Percentiles rank a stretch among this genome's conserved stretches.
phyloP scores from a whole-genome alignment of 768 basidiomycete genomes.

The Agaricus blazei region DNA sequence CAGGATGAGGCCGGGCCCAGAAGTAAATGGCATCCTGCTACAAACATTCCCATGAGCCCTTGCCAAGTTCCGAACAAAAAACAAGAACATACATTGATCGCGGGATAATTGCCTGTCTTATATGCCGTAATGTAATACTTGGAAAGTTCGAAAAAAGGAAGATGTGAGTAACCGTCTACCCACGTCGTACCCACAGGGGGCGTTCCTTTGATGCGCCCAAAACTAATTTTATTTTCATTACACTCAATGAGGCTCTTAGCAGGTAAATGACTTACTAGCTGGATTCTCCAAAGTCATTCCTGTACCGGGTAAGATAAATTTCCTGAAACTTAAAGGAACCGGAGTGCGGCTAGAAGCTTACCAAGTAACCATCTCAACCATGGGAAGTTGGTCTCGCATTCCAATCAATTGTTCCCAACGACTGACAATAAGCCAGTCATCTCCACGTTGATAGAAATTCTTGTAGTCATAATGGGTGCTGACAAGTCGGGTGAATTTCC shows the following conservation, averaged over 20 bases:
- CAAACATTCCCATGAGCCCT: background rate
- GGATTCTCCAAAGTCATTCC: constrained; percentile 78
- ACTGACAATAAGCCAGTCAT: constrained; percentile 61
- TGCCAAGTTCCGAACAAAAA: constrained; percentile 16
- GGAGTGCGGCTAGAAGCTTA: constrained; percentile 14
- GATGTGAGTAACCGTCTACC: constrained; percentile 38
- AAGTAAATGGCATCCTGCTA: constrained; percentile 45
- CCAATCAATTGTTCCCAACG: constrained; percentile 69
- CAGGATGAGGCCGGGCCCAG: constrained; percentile 65
- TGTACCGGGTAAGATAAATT: constrained; percentile 12
- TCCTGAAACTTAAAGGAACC: background rate
- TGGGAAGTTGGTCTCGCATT: constrained; percentile 46
- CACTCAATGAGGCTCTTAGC: background rate
- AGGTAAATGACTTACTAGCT: constrained; percentile 42
- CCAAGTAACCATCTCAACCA: constrained; percentile 73
- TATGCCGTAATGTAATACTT: constrained; percentile 63
- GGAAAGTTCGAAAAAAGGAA: constrained; percentile 57
- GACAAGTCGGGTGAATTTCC: constrained; percentile 15
- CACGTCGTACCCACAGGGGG: constrained; percentile 41
- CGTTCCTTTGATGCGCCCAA: constrained; percentile 53
- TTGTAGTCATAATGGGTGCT: constrained; percentile 55
- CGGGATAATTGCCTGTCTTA: constrained; percentile 60
- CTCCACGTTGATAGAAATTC: constrained; percentile 60
- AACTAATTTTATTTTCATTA: constrained; percentile 21
- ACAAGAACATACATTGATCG: constrained; percentile 42